Base-by-base conservation (phyloP, 1,284 basidiomycete species). In the Tremellales sp. region DNA sequence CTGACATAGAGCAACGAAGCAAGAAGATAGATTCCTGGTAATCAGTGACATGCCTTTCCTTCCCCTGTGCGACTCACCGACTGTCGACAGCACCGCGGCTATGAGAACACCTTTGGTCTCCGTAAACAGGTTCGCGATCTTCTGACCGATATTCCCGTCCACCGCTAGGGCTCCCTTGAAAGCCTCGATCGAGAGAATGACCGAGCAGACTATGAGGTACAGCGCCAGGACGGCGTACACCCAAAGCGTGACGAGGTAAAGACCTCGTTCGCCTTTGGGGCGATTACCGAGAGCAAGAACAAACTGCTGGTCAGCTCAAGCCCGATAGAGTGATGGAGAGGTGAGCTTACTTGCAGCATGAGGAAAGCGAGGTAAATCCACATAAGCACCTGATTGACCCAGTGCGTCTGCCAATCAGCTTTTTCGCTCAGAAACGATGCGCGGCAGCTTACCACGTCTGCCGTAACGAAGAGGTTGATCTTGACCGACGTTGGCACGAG, bases 271-370 rank as follows among this genome's bases (percentile, higher is more conserved):
- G 54, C 91, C 93, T 70, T 97, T 97, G 1, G 94, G 94, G 56
- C 94, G 79, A 73, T 97, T 97, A 51, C 94, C 94, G 24, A 97
- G 76, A 3, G 92, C 93, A n/a, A 97, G 79, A 35, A 97, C 83
- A 64, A 98, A 97, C 29, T 31, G 29, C 8, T 8, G 29, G 29
- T 31, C 10, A 76, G 92, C 78, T 2, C 57, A 51, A 31, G 59
- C 15, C 29, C 10, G 29, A 31, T 8, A 31, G 29, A 15, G 15
- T 8, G 8, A 8, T 15, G 15, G 8, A 8, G 8, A 8, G 29
- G 29, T 31, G 15, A 31, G 29, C 29, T 31, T 8, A 31, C 29
- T 41, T 84, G 83, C 19, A 92, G 74, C 29, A 82, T 88, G 29
- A 96, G 77, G 77, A 91, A 88, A 3, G 84, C 80, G 39, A 93